Evolutionary conservation across 108 stramenopile genomes (phyloP).

Genomic region (Nannochloropsis salina): DNA sequence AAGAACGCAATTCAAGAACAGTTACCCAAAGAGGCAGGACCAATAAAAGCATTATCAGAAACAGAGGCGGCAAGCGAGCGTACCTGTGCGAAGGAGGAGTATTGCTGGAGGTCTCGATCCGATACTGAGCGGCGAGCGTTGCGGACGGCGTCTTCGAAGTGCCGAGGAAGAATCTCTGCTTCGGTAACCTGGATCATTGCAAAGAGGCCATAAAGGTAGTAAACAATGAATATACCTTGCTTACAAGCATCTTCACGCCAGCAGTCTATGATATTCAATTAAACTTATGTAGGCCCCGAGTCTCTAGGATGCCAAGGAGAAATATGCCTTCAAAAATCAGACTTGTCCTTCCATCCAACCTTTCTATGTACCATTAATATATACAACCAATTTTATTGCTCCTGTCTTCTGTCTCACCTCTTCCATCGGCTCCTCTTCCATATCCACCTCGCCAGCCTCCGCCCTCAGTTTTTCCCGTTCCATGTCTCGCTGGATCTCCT

Average conservation of each 20-base stretch:
- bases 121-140: slow-evolving; percentile 92
- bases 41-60: neutral
- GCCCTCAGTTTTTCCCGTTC: slow-evolving; percentile 85
- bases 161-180: slow-evolving; percentile 88
- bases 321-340: too few relatives aligned
- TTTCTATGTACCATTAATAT: too few relatives aligned
- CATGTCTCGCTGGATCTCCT: slow-evolving; percentile 90
- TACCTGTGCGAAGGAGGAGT: slow-evolving; percentile 83
- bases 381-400: too few relatives aligned
- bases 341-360: too few relatives aligned
- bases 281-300: too few relatives aligned
- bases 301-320: too few relatives aligned
- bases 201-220: too few relatives aligned
- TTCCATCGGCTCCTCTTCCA: slow-evolving; percentile 64
- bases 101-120: slow-evolving; percentile 94
- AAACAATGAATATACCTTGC: too few relatives aligned
- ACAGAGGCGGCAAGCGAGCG: too few relatives aligned
- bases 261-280: too few relatives aligned
- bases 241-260: too few relatives aligned
- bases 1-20: neutral
- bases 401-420: slow-evolving; percentile 70
- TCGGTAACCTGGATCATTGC: slow-evolving; percentile 63
- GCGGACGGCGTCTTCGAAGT: slow-evolving; percentile 95
- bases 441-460: slow-evolving; percentile 75
- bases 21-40: neutral